Percentiles rank a stretch among this genome's conserved stretches.
These are phyloP conservation scores for Aspergillus incahuasiensis DNA, from an alignment of 495 filamentous ascomycete genomes.

Conservation along the genomic window DNA sequence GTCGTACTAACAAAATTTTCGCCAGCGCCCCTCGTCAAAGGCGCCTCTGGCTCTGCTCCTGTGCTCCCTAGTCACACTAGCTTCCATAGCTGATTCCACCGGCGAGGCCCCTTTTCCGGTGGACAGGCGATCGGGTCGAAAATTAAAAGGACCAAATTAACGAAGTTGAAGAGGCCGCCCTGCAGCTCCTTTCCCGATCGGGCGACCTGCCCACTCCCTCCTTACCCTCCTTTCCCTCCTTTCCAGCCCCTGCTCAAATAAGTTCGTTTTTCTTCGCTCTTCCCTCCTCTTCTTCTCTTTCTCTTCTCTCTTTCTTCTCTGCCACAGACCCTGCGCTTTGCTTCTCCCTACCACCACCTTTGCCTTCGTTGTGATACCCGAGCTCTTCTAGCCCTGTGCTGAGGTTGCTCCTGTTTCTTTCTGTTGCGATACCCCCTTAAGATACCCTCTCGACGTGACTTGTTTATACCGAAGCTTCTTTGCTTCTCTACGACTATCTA, in stretches of 20 bases:
- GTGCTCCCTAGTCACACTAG: background rate
- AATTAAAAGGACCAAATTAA: slow-evolving; percentile 2
- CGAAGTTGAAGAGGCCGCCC: slow-evolving; percentile 28
- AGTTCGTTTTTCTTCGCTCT: slow-evolving; percentile 17
- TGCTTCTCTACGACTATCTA: slow-evolving; percentile 21
- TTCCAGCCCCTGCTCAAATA: slow-evolving; percentile 22
- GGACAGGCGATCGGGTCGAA: background rate
- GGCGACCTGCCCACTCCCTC: slow-evolving; percentile 17
- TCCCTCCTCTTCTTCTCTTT: slow-evolving; percentile 20
- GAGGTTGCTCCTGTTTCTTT: slow-evolving; percentile 40
- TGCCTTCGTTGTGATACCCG: slow-evolving; percentile 46
- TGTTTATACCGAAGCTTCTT: slow-evolving; percentile 21
- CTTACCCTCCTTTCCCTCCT: slow-evolving; percentile 18
- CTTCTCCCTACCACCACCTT: slow-evolving; percentile 16
- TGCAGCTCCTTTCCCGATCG: slow-evolving; percentile 40
- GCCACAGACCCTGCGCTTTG: slow-evolving; percentile 5
- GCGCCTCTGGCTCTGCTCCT: background rate
- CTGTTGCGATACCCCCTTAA: slow-evolving; percentile 40
- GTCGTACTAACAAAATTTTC: background rate
- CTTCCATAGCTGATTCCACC: background rate
- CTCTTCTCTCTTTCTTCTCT: slow-evolving; percentile 25
- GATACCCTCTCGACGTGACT: slow-evolving; percentile 29
- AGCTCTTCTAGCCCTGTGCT: slow-evolving; percentile 31
- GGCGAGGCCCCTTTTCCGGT: background rate
- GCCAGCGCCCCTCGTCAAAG: background rate